A percentile compares a stretch with the other conserved stretches of the same genome.
phyloP scores from a whole-genome alignment of 164 flowering plant genomes.

The Saururus chinensis region DNA sequence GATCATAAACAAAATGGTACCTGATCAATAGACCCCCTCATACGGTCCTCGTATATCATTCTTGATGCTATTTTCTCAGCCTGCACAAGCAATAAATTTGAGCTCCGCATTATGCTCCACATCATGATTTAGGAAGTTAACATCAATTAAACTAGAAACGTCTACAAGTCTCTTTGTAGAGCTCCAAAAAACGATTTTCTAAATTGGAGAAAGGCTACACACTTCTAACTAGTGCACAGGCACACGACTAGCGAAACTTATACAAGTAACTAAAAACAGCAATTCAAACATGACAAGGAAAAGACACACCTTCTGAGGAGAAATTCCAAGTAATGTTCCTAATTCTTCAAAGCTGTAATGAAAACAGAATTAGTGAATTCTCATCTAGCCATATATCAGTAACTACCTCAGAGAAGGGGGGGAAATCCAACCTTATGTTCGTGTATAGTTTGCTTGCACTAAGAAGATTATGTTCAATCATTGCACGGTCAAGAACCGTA shows the following conservation, averaged over 20 bases:
- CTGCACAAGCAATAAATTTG: conserved; percentile 25
- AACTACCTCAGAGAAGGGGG: neutral
- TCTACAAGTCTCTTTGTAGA: no score
- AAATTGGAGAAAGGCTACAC: no score
- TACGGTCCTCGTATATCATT: conserved; percentile 93
- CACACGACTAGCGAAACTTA: no score
- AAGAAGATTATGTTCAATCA: conserved; percentile 98
- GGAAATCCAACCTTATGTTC: conserved; percentile 62
- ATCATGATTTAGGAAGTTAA: neutral
- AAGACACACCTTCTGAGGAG: conserved; percentile 64
- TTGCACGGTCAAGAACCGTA: conserved; percentile 96
- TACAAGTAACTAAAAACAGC: neutral
- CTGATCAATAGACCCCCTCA: conserved; percentile 99
- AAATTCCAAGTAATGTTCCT: conserved; percentile 85
- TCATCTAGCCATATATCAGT: neutral
- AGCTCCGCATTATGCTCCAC: neutral
- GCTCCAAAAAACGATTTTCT: no score
- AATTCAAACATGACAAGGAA: neutral
- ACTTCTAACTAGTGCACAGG: no score
- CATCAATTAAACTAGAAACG: neutral
- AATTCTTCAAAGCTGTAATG: conserved; percentile 75
- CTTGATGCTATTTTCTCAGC: conserved; percentile 98
- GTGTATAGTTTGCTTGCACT: conserved; percentile 99
- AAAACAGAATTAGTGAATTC: neutral
- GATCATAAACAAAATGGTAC: conserved; percentile 14